phyloP scores from a whole-genome alignment of 331 rosid species.

The Erythrophleum ivorense region DNA sequence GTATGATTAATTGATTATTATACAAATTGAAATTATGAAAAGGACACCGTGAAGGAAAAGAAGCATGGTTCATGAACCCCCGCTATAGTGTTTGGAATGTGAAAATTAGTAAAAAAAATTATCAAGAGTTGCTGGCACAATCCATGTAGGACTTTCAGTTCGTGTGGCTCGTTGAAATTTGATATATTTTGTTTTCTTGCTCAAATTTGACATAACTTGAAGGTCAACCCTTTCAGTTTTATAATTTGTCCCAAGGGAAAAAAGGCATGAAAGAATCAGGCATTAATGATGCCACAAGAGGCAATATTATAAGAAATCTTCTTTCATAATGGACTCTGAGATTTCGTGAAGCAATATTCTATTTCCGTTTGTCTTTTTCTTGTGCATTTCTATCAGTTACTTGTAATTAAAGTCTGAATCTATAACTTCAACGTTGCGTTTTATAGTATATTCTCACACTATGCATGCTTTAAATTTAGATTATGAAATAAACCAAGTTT shows the following conservation, averaged over 20 bases:
- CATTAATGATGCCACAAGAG: too few species aligned
- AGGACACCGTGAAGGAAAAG: background rate
- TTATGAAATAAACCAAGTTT: too few species aligned
- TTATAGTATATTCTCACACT: too few species aligned
- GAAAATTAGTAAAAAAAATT: background rate
- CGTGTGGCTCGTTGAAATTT: background rate
- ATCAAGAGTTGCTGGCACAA: background rate
- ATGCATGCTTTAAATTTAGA: too few species aligned
- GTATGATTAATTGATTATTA: too few species aligned
- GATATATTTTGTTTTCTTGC: background rate
- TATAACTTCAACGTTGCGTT: too few species aligned
- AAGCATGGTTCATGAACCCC: constrained; percentile 34
- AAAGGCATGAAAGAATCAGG: background rate
- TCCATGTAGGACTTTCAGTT: background rate
- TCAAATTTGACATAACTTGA: background rate
- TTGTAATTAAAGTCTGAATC: too few species aligned
- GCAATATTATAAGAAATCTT: too few species aligned
- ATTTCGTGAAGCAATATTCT: too few species aligned
- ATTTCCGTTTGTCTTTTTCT: too few species aligned
- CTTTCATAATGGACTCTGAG: too few species aligned
- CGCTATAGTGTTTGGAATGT: constrained; percentile 27
- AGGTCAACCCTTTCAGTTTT: constrained; percentile 14
- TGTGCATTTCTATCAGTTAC: too few species aligned
- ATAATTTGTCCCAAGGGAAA: background rate
- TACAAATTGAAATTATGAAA: background rate